Base-by-base conservation (phyloP, 371 early-diverging fungal genomes). In the Amoeboaphelidium protococcarum region DNA sequence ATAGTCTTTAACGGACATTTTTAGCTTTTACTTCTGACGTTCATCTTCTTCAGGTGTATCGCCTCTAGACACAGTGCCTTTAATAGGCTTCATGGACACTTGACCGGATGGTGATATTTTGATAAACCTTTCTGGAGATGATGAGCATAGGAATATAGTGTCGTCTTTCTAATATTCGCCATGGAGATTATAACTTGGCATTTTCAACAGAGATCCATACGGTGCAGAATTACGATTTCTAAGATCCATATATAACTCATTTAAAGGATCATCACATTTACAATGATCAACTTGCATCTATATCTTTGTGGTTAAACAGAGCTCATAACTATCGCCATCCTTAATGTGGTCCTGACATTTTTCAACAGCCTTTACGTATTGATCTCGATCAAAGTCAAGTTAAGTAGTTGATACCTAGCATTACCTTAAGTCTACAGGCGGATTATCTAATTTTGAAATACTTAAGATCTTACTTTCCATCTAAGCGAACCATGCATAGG, bases 51-150 rank as follows among this genome's bases (percentile, higher is more conserved):
- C 46, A 12, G 10, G 6, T 19, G 16, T 42, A 6, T 21, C 3
- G 0, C 57, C 51, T 2, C 65, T 31, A 20, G 54, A 51, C 1
- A 76, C 59, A 0, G 95, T 91, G 0, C 92, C 95, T 56, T 94
- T 94, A 61, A 91, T 91, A 0, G 95, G 95, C 52, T 85, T 87
- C 91, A 89, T 88, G 52, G 78, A 80, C 2, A 80, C 69, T 13
- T 60, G 54, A 3, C 75, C 66, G 4, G 61, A 62, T 6, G 46
- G 49, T 2, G 59, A 59, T 0, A 78, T 61, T 21, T 23, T 42
- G 13, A 90, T 46, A 55, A 91, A 94, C 10, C 83, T 66, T 58
- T 94, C 95, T 2, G 95, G 95, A 12, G 76, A 76, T 1, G 82
- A 78, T 12, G 72, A 66, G n/a, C 55, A 24, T 25, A 67, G 26